Base-by-base conservation (phyloP, 345 rosid species). In the Sapria himalayana region DNA sequence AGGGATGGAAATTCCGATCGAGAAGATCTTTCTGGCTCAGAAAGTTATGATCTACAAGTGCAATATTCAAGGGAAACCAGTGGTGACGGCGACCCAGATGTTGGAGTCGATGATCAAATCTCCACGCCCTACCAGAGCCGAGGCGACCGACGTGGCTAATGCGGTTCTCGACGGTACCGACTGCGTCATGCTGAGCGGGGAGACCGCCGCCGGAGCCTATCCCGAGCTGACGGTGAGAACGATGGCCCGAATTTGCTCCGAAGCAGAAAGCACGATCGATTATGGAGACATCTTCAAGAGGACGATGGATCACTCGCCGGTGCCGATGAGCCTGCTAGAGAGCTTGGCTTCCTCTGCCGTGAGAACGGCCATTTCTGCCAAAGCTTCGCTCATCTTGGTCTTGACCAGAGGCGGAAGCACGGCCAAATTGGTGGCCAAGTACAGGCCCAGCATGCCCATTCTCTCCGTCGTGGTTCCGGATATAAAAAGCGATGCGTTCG, bases 1-100 rank as follows among this genome's bases (percentile, higher is more conserved):
- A 0, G 97, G 97, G 33, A 86, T 86, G 97, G 97, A 86, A 60
- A 86, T 86, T 49, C 97, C 97, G 0, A 86, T 86, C 3, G 97
- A 86, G 41, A 86, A 86, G 68, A 86, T 86, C 33, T 86, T 86
- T 64, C 55, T 86, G 16, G 97, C 97, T 7, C 97, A 86, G 72
- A 86, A 86, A 51, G 94, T 81, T n/a, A 86, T 86, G 97, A 70
- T 86, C 60, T 81, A 78, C 77, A 86, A 86, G 63, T 86, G 94
- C 62, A 86, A 86, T 65, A 78, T 81, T 52, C 94, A 81, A 51
- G 96, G 96, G 7, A 85, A 85, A 46, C 94, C 97, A 0, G 97
- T 86, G 6, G 62, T 57, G 13, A 57, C 62, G 10, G 62, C 62
- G 22, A 57, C 62, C 22, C 62, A 57, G 52, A 86, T 86, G 97